Percentiles rank a stretch among this genome's conserved stretches.
phyloP scores from a whole-genome alignment of 2,329 filamentous ascomycete species.

The Monilinia vaccinii-corymbosi region DNA sequence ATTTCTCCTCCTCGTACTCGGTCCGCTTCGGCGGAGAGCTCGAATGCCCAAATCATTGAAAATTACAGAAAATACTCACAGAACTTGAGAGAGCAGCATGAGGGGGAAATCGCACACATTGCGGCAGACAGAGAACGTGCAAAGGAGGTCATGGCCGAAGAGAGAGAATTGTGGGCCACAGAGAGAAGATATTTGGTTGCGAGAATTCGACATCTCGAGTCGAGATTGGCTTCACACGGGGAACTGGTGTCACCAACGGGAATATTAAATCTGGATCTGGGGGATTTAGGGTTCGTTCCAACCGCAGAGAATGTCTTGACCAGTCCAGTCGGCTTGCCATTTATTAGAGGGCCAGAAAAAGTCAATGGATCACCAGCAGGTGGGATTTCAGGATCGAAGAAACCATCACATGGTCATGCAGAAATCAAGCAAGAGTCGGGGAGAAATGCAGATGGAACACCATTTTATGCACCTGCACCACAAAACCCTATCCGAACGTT shows the following conservation, averaged over 20 bases:
- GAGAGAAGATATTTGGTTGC: constrained; percentile 23
- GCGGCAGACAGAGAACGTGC: constrained; percentile 23
- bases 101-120: constrained; percentile 29
- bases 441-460: constrained; percentile 27
- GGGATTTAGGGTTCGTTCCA: background rate
- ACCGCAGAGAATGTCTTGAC: background rate
- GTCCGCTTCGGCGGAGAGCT: constrained; percentile 24
- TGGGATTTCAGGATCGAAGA: background rate
- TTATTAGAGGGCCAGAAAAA: background rate
- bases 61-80: constrained; percentile 27
- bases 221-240: constrained; percentile 9
- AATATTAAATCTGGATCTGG: constrained; percentile 5
- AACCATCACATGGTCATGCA: background rate
- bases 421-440: constrained; percentile 27
- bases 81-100: constrained; percentile 24
- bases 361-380: background rate
- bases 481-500: constrained; percentile 28
- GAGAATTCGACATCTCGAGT: constrained; percentile 26
- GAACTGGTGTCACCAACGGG: constrained; percentile 3
- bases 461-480: constrained; percentile 30
- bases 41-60: constrained; percentile 22
- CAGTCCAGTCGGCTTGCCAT: background rate
- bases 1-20: constrained; percentile 28
- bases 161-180: constrained; percentile 28
- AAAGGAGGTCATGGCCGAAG: constrained; percentile 29